Percentiles rank a stretch among this genome's conserved stretches.
Conservation (phyloP, 1,139 yeast species). For the Diutina sp. region DNA sequence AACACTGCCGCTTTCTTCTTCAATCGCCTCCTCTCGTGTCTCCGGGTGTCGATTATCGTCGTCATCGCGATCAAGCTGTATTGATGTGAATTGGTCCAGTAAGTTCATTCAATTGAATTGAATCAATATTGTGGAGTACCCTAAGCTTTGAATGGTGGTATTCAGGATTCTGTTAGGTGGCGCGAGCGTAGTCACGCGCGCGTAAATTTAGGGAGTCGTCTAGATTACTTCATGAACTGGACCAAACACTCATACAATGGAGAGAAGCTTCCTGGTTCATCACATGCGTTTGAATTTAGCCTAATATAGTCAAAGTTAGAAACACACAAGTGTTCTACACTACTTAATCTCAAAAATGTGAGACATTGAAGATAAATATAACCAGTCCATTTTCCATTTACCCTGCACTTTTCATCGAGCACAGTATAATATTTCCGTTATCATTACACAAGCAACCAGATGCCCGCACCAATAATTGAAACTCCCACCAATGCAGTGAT, state of each 20-base stretch:
- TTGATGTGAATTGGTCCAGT: constrained; percentile 1
- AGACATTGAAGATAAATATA: neutral
- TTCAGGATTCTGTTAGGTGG: neutral
- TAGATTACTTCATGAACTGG: neutral
- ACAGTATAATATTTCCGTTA: neutral
- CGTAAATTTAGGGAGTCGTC: neutral
- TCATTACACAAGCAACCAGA: constrained; percentile 55
- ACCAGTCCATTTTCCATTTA: neutral
- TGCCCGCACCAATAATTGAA: constrained; percentile 49
- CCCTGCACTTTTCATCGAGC: neutral
- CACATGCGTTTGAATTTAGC: no score
- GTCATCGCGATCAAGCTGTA: neutral
- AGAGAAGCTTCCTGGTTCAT: no score
- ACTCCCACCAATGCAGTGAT: constrained; percentile 67
- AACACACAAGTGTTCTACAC: no score
- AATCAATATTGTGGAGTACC: neutral
- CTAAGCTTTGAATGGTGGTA: neutral
- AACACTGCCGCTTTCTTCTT: neutral
- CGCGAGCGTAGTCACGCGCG: neutral
- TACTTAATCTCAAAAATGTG: neutral
- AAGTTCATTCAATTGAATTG: neutral
- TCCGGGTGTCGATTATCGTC: neutral
- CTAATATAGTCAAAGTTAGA: no score
- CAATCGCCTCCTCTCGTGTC: neutral
- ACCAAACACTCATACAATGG: no score